Percentiles rank a stretch among this genome's conserved stretches.
These are phyloP conservation scores for Brassica cretica DNA, from an alignment of 345 rosid species.

Conservation along the genomic window DNA sequence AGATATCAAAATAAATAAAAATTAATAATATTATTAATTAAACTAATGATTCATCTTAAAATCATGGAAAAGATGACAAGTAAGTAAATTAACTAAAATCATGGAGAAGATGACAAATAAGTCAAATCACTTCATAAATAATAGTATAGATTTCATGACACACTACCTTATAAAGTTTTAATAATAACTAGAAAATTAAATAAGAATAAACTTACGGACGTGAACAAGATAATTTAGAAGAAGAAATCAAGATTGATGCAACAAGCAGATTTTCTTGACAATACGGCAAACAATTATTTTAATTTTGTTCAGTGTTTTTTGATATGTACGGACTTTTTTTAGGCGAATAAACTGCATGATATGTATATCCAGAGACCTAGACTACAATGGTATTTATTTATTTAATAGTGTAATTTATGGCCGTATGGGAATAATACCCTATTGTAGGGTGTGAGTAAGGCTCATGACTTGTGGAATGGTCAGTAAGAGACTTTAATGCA, in stretches of 20 bases:
- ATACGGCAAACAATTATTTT: background rate
- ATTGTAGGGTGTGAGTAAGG: background rate
- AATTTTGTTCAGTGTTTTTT: background rate
- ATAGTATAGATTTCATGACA: background rate
- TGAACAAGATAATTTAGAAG: background rate
- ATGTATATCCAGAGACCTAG: background rate
- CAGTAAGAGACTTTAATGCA: background rate
- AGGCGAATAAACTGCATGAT: background rate
- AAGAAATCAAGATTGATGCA: background rate
- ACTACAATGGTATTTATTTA: slow-evolving; percentile 14
- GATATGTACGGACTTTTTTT: background rate
- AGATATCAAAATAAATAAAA: too few relatives aligned
- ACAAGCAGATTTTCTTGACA: background rate
- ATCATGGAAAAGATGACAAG: too few relatives aligned
- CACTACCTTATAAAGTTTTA: background rate
- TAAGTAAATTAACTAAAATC: too few relatives aligned
- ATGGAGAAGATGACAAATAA: too few relatives aligned
- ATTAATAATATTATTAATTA: too few relatives aligned
- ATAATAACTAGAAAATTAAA: background rate
- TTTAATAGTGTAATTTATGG: too few relatives aligned
- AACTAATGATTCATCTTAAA: too few relatives aligned
- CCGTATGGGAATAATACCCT: slow-evolving; percentile 15
- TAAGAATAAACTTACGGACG: background rate
- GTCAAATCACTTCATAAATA: too few relatives aligned
- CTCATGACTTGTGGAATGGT: slow-evolving; percentile 18